Evolutionary conservation across 441 rosid species (phyloP), one percentile per base, ranked within the genome.

Genomic region (Mallotus repandus): DNA sequence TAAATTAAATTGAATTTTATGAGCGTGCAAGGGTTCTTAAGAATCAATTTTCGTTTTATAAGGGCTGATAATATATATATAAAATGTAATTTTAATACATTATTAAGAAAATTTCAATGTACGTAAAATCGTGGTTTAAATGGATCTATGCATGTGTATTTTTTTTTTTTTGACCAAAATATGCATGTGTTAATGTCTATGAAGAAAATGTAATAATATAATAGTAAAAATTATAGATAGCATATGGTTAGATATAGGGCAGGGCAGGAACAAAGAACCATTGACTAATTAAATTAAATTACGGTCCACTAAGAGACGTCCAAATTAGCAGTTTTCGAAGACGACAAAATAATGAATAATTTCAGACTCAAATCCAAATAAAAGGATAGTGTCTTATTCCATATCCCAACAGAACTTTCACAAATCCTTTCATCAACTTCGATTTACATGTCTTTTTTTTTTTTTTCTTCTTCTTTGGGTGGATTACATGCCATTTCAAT

Each of bases 381-480:
- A 35, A 66, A 53, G 49, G 60, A 15, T 2, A 50, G 18, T 6
- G 57, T 49, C 19, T 15, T 15, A 67, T 25, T 68, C 82, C 83
- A 80, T 77, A 82, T 80, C 81, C 83, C 82, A 57, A 80, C 63
- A 65, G 75, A 79, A 70, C 61, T 73, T 75, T 69, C 83, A 72
- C 79, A 78, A 70, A 79, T 74, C 81, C 54, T 64, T 68, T 25
- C 58, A 58, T 13, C 71, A 52, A 58, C 60, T 77, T 52, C 4
- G 41, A 35, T 35, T 35, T 5, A 35, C 5, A 35, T 35, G 41
- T 5, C 41, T 2, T 2, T 25, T 25, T 25, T 25, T 25, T 25
- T 25, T 25, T 25, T 25, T 25, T 25, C 2, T 25, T 25, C 2
- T 25, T 25, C n/a, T n/a, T n/a, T n/a, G n/a, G n/a, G n/a, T n/a